Conservation (phyloP, 148 eudicot species). For the Selenicereus undatus region DNA sequence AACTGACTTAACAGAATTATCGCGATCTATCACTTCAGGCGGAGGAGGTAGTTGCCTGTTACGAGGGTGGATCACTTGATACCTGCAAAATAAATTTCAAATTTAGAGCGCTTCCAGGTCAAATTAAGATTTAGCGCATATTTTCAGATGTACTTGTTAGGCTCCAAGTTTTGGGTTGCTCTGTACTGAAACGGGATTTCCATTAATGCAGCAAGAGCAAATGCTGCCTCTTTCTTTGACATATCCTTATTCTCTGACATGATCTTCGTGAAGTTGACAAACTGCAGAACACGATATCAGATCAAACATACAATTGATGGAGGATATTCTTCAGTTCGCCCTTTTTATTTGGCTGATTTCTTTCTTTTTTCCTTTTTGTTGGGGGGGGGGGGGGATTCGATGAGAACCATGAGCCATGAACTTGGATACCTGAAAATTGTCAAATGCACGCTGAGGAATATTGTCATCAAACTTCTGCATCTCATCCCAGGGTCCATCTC, state of each 20-base stretch:
- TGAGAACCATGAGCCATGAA: neutral
- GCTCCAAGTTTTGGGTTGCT: constrained; percentile 49
- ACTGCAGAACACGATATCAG: constrained; percentile 36
- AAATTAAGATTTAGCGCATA: neutral
- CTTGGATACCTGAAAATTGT: constrained; percentile 74
- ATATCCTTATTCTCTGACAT: constrained; percentile 53
- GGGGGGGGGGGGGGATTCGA: neutral
- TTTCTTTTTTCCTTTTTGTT: neutral
- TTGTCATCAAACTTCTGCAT: constrained; percentile 77
- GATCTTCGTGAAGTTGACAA: constrained; percentile 73
- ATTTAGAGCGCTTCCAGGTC: neutral
- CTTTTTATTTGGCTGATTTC: neutral
- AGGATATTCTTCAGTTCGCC: neutral
- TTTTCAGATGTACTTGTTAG: constrained; percentile 34
- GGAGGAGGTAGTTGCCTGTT: constrained; percentile 63
- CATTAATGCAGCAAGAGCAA: constrained; percentile 86
- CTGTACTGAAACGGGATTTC: constrained; percentile 77
- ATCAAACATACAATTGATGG: neutral
- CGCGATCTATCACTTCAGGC: constrained; percentile 51
- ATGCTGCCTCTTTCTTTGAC: constrained; percentile 66
- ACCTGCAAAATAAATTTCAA: constrained; percentile 24
- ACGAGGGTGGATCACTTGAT: constrained; percentile 20
- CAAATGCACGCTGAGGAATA: constrained; percentile 72
- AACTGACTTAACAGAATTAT: constrained; percentile 35
- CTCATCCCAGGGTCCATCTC: constrained; percentile 91